A percentile compares a stretch with the other conserved stretches of the same genome.
Evolutionary conservation across 1,284 basidiomycete species (phyloP).

Genomic region (Rhodotorula sp.): DNA sequence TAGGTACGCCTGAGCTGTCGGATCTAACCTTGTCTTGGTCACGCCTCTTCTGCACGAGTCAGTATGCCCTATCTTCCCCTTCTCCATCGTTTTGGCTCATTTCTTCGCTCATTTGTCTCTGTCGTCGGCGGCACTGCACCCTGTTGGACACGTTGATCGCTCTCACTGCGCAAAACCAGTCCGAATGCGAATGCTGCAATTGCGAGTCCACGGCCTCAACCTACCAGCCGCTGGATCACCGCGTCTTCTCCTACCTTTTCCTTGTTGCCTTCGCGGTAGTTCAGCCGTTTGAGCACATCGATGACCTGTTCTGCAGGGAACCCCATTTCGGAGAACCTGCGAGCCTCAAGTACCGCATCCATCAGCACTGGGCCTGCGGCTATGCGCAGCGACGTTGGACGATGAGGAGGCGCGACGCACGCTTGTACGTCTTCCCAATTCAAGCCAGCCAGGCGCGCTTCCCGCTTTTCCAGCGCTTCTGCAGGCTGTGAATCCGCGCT

Average conservation of each 20-base stretch:
- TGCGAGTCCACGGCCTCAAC: neutral
- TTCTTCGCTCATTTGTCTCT: neutral
- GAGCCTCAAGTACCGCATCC: too few species aligned
- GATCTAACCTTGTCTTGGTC: neutral
- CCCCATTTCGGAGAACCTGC: conserved; percentile 22
- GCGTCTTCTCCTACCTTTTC: conserved; percentile 61
- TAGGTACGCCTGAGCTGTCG: conserved; percentile 10
- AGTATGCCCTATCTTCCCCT: neutral
- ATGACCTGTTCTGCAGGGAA: conserved; percentile 42
- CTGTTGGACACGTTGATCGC: neutral
- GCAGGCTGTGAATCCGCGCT: neutral
- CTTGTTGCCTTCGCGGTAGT: conserved; percentile 79
- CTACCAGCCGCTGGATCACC: conserved; percentile 60
- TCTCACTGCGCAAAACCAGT: neutral
- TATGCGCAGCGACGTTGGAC: too few species aligned
- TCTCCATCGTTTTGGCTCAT: neutral
- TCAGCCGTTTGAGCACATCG: conserved; percentile 68
- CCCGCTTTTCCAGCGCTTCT: neutral
- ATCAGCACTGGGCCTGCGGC: too few species aligned
- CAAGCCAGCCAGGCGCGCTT: conserved; percentile 13
- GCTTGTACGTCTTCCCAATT: conserved; percentile 9
- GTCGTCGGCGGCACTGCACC: neutral
- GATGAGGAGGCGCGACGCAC: neutral
- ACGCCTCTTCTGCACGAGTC: too few species aligned
- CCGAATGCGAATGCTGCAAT: neutral